Conservation (phyloP, 768 basidiomycete species). For the Amanita rimosa region DNA sequence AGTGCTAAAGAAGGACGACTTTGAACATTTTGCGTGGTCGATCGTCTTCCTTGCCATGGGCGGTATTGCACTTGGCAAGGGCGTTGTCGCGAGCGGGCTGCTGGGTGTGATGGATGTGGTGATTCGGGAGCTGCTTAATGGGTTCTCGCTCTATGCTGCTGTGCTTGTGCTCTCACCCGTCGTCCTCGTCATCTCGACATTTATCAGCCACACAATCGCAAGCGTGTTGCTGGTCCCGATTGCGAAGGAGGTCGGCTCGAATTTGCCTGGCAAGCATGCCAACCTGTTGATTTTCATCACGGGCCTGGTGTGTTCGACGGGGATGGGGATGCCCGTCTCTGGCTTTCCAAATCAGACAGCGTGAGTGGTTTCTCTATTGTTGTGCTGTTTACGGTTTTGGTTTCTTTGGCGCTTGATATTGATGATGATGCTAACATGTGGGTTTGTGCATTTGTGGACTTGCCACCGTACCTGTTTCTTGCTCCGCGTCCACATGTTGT, state of each 20-base stretch:
- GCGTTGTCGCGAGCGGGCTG: constrained; percentile 82
- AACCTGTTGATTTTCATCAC: constrained; percentile 91
- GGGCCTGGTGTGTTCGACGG: constrained; percentile 83
- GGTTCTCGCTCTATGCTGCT: constrained; percentile 54
- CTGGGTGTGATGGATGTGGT: constrained; percentile 63
- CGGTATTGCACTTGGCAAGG: constrained; percentile 91
- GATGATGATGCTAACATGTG: background rate
- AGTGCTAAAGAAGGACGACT: constrained; percentile 93
- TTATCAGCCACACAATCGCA: constrained; percentile 97
- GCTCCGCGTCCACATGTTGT: background rate
- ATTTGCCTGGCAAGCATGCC: constrained; percentile 54
- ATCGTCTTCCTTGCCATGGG: constrained; percentile 98
- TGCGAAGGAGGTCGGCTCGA: constrained; percentile 81
- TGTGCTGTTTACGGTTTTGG: background rate
- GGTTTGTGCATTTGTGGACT: background rate
- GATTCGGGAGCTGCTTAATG: constrained; percentile 50
- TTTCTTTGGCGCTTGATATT: background rate
- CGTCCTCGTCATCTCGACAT: constrained; percentile 81
- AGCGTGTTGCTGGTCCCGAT: constrained; percentile 96
- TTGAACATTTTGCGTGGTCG: constrained; percentile 89
- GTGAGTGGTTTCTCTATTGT: constrained; percentile 37
- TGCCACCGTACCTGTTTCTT: background rate
- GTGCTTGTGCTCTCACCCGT: constrained; percentile 58
- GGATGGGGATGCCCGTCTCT: constrained; percentile 98
- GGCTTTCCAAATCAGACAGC: constrained; percentile 99